phyloP scores from a whole-genome alignment of 441 rosid species.

The Brassica hybrid region DNA sequence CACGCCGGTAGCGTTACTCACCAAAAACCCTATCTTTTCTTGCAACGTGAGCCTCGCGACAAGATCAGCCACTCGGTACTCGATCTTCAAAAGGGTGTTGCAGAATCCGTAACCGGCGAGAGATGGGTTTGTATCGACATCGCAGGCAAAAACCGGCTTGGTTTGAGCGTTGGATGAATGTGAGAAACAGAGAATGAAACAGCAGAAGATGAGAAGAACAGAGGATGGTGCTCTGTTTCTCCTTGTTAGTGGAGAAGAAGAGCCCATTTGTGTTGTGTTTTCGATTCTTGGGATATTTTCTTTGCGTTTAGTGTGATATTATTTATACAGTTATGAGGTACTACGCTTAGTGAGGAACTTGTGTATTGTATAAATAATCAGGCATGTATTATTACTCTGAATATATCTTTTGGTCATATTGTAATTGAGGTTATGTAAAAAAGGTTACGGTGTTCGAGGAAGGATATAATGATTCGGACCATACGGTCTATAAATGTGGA shows the following conservation, averaged over 20 bases:
- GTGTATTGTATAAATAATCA: conserved; percentile 4
- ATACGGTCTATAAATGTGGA: conserved; percentile 28
- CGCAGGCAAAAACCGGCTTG: conserved; percentile 78
- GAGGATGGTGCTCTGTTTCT: conserved; percentile 52
- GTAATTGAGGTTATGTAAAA: conserved; percentile 27
- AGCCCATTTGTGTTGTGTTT: conserved; percentile 41
- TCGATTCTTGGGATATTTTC: conserved; percentile 19
- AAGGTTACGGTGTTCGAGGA: conserved; percentile 34
- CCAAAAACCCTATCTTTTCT: conserved; percentile 71
- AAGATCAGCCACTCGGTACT: conserved; percentile 69
- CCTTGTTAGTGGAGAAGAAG: conserved; percentile 34
- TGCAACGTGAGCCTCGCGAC: conserved; percentile 70
- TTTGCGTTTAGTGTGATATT: conserved; percentile 21
- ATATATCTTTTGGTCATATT: neutral
- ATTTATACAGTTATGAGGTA: conserved; percentile 22
- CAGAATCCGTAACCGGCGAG: conserved; percentile 64
- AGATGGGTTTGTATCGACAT: conserved; percentile 52
- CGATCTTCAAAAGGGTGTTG: conserved; percentile 44
- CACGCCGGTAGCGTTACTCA: conserved; percentile 58
- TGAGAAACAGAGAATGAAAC: neutral
- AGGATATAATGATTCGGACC: conserved; percentile 43
- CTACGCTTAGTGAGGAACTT: conserved; percentile 20
- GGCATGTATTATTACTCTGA: conserved; percentile 1
- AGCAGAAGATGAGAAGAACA: conserved; percentile 40
- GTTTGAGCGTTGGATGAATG: conserved; percentile 51